Evolutionary conservation across 2,329 filamentous ascomycete genomes (phyloP), one percentile per base, ranked within the genome.

Genomic region (Mariannaea sp.): DNA sequence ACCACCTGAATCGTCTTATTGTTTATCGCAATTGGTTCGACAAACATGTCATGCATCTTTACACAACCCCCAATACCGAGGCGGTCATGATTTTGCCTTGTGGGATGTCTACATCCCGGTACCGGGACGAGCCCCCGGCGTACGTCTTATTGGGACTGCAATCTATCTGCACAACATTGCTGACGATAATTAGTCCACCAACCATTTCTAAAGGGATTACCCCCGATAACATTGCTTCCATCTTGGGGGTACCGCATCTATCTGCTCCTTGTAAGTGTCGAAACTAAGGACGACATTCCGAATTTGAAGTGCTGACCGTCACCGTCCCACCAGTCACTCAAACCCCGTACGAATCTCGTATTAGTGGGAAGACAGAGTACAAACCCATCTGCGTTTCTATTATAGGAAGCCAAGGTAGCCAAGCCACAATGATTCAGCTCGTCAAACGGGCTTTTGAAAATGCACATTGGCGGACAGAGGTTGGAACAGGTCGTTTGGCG

Each of bases 11-110:
- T 22, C 66, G 67, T 13, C 56, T 73, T 3, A 35, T 55, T 2
- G 53, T 68, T 1, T 73, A 71, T 41, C 61, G 55, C 7, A 39
- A 55, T 16, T 74, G 72, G 72, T 73, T 74, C 50, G 43, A 58
- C 16, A 16, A 64, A 17, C 60, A 63, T 4, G 53, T 74, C 51
- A 60, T 69, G 51, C 6, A 52, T 2, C 44, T 46, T 3, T 46
- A 55, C 20, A 10, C 58, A 5, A 56, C 56, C 32, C 50, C 57
- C 33, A 56, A 62, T 10, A 30, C 59, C 14, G 57, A 65, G 14
- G 51, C 61, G 2, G 58, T 70, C 22, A 49, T 73, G 44, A 38
- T 73, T 4, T 49, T 72, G 5, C 71, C 70, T 7, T 64, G 63
- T 27, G 59, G 57, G 5, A 39, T 49, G 6, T 46, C 51, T 12